Evolutionary conservation across 208 protist genomes (phyloP).

Genomic region (Phytomonas serpens): DNA sequence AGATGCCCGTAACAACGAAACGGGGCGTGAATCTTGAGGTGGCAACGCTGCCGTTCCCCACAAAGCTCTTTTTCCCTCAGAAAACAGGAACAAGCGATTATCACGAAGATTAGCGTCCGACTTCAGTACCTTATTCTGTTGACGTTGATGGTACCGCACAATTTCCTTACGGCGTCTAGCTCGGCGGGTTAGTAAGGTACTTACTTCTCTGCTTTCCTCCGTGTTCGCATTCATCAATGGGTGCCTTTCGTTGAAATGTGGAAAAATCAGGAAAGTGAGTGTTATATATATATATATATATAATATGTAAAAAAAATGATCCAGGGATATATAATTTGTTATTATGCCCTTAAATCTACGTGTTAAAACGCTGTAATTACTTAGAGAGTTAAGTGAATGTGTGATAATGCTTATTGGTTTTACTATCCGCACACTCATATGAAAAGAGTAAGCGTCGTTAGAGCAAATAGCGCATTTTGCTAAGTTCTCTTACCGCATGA

Average conservation of each 20-base stretch:
- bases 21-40: not conserved
- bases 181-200: slow-evolving; percentile 17
- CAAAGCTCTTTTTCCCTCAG: not conserved
- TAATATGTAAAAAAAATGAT: not conserved
- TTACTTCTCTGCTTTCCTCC: slow-evolving; percentile 10
- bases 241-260: not conserved
- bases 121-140: slow-evolving; percentile 27
- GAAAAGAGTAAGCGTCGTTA: not conserved
- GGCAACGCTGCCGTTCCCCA: not conserved
- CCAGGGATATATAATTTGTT: not conserved
- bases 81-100: slow-evolving; percentile 40
- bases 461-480: slow-evolving; percentile 1
- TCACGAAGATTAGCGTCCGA: slow-evolving; percentile 44
- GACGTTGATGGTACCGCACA: slow-evolving; percentile 57
- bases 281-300: slow-evolving; percentile 3
- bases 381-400: slow-evolving; percentile 1
- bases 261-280: not conserved
- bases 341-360: not conserved
- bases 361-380: not conserved
- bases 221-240: slow-evolving; percentile 1
- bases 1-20: not conserved
- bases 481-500: not conserved
- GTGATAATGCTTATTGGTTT: not conserved
- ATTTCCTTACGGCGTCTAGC: slow-evolving; percentile 63
- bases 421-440: not conserved